Evolutionary conservation across 2,329 filamentous ascomycete genomes (phyloP), one percentile per base, ranked within the genome.

Genomic region (Claviceps spartinae): DNA sequence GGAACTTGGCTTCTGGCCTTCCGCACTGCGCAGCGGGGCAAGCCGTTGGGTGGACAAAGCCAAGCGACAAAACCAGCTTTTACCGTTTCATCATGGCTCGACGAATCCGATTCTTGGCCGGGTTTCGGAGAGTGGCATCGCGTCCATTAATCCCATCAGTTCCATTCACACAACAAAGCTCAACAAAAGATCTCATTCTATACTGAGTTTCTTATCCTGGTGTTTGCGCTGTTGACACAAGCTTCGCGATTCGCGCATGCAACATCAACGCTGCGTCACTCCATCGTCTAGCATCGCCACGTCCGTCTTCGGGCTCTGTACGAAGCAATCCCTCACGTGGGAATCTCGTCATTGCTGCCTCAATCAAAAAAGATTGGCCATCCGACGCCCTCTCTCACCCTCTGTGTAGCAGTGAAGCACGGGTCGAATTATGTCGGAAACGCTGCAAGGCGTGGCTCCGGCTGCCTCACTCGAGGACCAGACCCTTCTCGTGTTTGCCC

Each of bases 401-500:
- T 5, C n/a, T 24, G 42, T 37, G 22, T 14, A 16, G 30, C 20
- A 18, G 48, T 16, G 48, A 16, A 34, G 22, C 42, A 37, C 34
- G 13, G 3, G 16, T 30, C 9, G 22, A 43, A 40, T 49, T 53
- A 70, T 71, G 69, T 63, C 65, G 55, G 65, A 67, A 54, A 62
- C 62, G 26, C 54, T 63, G 14, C 63, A 63, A 58, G 55, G 54
- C 48, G 59, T 63, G 40, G 58, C 57, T 38, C 61, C 63, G 44
- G 60, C 64, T 40, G 63, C 62, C 40, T 67, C 66, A 60, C 48
- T 78, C 69, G 69, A 77, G 59, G 83, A 87, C 62, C 73, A 84
- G 61, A 84, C 85, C 52, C 79, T 85, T 61, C 79, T 95, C 53
- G 82, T 91, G 59, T 81, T 96, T 58, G 90, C 90, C 24, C 85